A percentile compares a stretch with the other conserved stretches of the same genome.
These are phyloP conservation scores for Nakazawaea ernobii DNA, from an alignment of 805 yeast species.

Conservation along the genomic window DNA sequence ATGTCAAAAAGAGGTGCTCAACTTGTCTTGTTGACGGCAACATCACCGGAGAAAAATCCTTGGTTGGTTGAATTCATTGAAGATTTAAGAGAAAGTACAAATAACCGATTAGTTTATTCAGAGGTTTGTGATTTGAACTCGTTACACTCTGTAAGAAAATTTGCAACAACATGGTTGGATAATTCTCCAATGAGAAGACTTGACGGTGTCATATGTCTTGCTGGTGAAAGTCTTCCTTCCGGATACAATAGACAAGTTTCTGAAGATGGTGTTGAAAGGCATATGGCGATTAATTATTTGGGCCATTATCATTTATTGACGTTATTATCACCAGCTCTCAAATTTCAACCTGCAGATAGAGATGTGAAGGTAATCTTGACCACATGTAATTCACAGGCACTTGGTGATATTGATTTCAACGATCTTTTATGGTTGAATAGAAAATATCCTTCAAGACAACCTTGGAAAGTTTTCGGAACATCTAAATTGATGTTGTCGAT, in stretches of 20 bases:
- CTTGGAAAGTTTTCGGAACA: constrained; percentile 77
- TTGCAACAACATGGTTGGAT: constrained; percentile 93
- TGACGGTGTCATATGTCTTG: constrained; percentile 86
- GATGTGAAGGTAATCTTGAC: constrained; percentile 83
- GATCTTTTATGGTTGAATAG: constrained; percentile 60
- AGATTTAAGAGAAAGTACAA: constrained; percentile 64
- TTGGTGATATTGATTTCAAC: constrained; percentile 57
- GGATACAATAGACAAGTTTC: constrained; percentile 58
- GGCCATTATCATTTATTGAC: constrained; percentile 79
- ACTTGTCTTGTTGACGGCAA: constrained; percentile 62
- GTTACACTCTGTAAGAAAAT: constrained; percentile 70
- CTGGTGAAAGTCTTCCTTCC: constrained; percentile 75
- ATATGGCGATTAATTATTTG: constrained; percentile 76
- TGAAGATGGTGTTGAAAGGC: constrained; percentile 80
- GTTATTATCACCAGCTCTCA: constrained; percentile 74
- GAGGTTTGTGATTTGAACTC: constrained; percentile 81
- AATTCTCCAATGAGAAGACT: constrained; percentile 84
- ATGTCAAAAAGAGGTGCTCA: constrained; percentile 86
- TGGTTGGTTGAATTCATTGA: constrained; percentile 81
- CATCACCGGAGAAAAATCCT: constrained; percentile 46
- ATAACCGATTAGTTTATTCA: constrained; percentile 77
- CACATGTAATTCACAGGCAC: constrained; percentile 70
- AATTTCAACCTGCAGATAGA: constrained; percentile 90
- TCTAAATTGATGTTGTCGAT: constrained; percentile 73
- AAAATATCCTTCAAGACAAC: constrained; percentile 53